Percentiles rank a stretch among this genome's conserved stretches.
Evolutionary conservation across 495 filamentous ascomycete species (phyloP).

Genomic region (Penicillium cinerascens): DNA sequence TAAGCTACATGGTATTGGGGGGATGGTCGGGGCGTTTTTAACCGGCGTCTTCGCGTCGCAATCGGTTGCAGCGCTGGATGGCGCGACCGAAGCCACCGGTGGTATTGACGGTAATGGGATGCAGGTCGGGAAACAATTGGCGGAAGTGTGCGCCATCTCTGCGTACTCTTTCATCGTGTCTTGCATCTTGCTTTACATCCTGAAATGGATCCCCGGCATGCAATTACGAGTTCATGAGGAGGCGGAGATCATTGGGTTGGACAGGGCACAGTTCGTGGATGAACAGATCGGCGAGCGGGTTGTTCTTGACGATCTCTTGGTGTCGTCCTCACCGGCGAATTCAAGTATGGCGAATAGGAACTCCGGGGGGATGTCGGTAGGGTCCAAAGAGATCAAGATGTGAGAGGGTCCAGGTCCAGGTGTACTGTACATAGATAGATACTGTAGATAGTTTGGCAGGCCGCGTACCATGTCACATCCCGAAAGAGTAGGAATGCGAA

Average conservation of each 20-base stretch:
- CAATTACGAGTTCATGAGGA: constrained; percentile 54
- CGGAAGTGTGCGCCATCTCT: constrained; percentile 56
- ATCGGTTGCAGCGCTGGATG: constrained; percentile 46
- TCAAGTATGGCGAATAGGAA: constrained; percentile 8
- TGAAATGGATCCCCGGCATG: constrained; percentile 59
- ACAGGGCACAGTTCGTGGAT: constrained; percentile 55
- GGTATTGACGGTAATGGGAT: constrained; percentile 56
- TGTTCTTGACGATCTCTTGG: constrained; percentile 22
- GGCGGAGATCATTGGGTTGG: constrained; percentile 54
- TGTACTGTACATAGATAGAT: not conserved
- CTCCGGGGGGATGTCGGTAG: constrained; percentile 15
- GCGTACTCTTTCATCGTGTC: constrained; percentile 54
- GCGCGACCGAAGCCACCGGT: constrained; percentile 44
- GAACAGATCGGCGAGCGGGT: constrained; percentile 54
- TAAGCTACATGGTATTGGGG: constrained; percentile 60
- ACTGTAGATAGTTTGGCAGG: not conserved
- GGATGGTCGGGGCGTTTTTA: constrained; percentile 58
- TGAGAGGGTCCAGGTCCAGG: constrained; percentile 1
- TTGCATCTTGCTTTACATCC: constrained; percentile 48
- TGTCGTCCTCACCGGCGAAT: constrained; percentile 17
- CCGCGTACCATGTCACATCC: constrained; percentile 14
- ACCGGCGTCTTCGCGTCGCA: constrained; percentile 58
- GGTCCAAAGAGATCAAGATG: constrained; percentile 7
- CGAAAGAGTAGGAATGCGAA: constrained; percentile 2
- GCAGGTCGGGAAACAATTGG: constrained; percentile 57